Percentiles rank a stretch among this genome's conserved stretches.
Evolutionary conservation across 164 flowering plant genomes (phyloP).

Genomic region (Vitis rupestris): DNA sequence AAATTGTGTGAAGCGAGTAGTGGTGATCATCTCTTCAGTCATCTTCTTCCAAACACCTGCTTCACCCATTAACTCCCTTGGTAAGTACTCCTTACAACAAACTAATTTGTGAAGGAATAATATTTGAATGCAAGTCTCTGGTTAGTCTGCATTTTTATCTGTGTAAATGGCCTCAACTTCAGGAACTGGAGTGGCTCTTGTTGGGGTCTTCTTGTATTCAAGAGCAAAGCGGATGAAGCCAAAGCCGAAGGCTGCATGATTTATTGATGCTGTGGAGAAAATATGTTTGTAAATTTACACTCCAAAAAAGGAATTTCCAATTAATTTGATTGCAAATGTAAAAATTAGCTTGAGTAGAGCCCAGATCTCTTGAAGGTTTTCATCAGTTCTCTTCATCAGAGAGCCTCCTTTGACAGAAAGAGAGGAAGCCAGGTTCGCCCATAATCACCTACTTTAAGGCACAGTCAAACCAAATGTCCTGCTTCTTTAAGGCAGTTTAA

Average conservation of each 20-base stretch:
- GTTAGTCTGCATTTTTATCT: not conserved
- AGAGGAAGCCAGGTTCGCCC: too few relatives aligned
- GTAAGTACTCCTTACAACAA: slow-evolving; percentile 18
- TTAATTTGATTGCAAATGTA: too few relatives aligned
- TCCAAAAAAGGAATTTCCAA: not conserved
- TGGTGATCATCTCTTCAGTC: slow-evolving; percentile 52
- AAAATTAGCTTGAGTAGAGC: too few relatives aligned
- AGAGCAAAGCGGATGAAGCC: slow-evolving; percentile 40
- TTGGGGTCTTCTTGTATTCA: slow-evolving; percentile 57
- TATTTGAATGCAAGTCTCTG: too few relatives aligned
- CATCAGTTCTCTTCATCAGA: too few relatives aligned
- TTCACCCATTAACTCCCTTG: slow-evolving; percentile 45
- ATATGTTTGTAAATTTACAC: too few relatives aligned
- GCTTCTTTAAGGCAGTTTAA: too few relatives aligned
- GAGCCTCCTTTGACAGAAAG: too few relatives aligned
- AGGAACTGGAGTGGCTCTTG: slow-evolving; percentile 55
- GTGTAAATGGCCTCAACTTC: slow-evolving; percentile 6
- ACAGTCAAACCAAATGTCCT: too few relatives aligned
- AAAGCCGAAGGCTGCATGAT: slow-evolving; percentile 25
- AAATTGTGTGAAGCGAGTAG: slow-evolving; percentile 56
- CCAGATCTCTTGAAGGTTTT: too few relatives aligned
- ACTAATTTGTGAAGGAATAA: too few relatives aligned
- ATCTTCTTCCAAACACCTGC: slow-evolving; percentile 53
- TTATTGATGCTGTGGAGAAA: not conserved
- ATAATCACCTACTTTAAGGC: too few relatives aligned